Conservation (phyloP, 768 basidiomycete genomes). For the Ephemerocybe angulata region DNA sequence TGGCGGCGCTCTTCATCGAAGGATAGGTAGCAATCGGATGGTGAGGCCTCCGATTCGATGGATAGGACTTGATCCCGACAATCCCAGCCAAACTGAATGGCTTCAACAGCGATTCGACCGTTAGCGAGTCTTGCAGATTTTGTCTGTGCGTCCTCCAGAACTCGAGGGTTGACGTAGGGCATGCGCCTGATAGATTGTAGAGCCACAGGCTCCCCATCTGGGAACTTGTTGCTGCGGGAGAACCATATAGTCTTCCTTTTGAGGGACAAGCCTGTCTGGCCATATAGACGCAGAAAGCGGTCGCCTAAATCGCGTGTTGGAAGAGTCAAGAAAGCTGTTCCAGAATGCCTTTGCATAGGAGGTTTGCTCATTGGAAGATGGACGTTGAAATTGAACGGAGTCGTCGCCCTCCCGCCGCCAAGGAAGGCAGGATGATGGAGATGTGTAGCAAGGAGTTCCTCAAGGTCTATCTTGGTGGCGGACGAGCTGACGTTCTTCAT, state of each 20-base stretch:
- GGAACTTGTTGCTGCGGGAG: conserved; percentile 21
- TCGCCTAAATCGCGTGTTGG: conserved; percentile 37
- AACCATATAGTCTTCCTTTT: conserved; percentile 31
- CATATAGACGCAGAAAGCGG: conserved; percentile 42
- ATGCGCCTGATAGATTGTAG: conserved; percentile 33
- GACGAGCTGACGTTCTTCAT: conserved; percentile 35
- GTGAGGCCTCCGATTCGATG: conserved; percentile 33
- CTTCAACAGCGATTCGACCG: conserved; percentile 26
- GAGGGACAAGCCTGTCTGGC: conserved; percentile 24
- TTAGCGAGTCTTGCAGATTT: conserved; percentile 27
- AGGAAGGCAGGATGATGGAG: conserved; percentile 45
- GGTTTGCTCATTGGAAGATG: conserved; percentile 40
- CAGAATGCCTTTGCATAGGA: conserved; percentile 29
- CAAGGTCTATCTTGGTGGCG: conserved; percentile 28
- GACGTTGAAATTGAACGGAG: conserved; percentile 52
- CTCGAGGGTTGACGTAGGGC: conserved; percentile 42
- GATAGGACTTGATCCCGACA: conserved; percentile 59
- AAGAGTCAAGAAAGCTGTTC: conserved; percentile 46
- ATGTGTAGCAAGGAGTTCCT: conserved; percentile 34
- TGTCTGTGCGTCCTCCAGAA: conserved; percentile 31
- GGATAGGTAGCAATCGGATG: conserved; percentile 23
- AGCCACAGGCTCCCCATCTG: conserved; percentile 28
- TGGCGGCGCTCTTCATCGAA: conserved; percentile 46
- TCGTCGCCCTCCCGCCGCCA: conserved; percentile 14
- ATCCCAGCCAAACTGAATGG: conserved; percentile 59